Conservation (phyloP, 78 protist genomes). For the Planoprotostelium fungivorum region DNA sequence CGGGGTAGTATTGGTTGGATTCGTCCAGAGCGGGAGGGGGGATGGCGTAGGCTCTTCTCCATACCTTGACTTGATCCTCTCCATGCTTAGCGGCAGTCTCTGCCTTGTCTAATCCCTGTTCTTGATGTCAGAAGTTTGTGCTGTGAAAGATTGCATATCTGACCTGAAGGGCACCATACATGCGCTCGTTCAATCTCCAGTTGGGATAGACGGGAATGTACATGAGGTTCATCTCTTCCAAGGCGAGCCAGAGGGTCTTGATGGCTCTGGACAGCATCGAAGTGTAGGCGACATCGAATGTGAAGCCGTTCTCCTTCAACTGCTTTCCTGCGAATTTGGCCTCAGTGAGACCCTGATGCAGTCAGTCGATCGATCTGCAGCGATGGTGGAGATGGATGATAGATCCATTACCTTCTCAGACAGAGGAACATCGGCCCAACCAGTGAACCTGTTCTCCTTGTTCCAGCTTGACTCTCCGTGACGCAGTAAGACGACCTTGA, state of each 20-base stretch:
- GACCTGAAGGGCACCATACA: constrained; percentile 93
- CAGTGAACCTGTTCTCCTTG: constrained; percentile 82
- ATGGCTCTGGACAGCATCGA: constrained; percentile 83
- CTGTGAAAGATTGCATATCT: too few species aligned
- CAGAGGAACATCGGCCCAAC: constrained; percentile 91
- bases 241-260: constrained; percentile 51
- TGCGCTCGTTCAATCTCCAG: constrained; percentile 93
- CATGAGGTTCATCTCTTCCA: constrained; percentile 54
- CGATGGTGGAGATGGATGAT: background rate
- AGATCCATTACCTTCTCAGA: constrained; percentile 46
- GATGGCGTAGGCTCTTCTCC: constrained; percentile 84
- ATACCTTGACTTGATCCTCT: constrained; percentile 71
- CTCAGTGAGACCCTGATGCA: constrained; percentile 71
- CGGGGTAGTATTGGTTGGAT: constrained; percentile 54
- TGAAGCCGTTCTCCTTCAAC: constrained; percentile 27
- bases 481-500: constrained; percentile 70
- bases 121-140: too few species aligned
- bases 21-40: constrained; percentile 84
- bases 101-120: constrained; percentile 81
- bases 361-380: background rate
- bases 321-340: constrained; percentile 75
- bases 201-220: constrained; percentile 58
- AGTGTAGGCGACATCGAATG: constrained; percentile 79
- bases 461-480: constrained; percentile 90
- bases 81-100: constrained; percentile 89